Evolutionary conservation across 352 stramenopile species (phyloP).

Genomic region (Peronospora belbahrii): DNA sequence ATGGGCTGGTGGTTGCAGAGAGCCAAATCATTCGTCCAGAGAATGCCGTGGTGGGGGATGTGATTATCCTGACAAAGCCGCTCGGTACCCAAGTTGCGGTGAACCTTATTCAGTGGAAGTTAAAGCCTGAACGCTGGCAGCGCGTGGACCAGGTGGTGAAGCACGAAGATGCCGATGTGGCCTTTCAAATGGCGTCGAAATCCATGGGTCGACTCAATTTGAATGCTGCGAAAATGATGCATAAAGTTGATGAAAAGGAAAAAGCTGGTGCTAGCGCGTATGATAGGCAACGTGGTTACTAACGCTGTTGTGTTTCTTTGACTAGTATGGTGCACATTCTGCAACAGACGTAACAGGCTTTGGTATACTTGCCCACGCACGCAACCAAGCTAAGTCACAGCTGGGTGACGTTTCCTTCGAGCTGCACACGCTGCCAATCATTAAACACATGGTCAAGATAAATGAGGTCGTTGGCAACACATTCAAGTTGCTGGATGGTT

Average conservation of each 20-base stretch:
- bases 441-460: conserved; percentile 83
- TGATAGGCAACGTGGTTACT: background rate
- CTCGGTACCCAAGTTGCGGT: conserved; percentile 92
- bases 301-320: background rate
- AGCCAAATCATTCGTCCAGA: conserved; percentile 86
- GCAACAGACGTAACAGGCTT: conserved; percentile 96
- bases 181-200: conserved; percentile 88
- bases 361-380: conserved; percentile 89
- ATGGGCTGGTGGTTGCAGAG: conserved; percentile 23
- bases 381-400: conserved; percentile 92
- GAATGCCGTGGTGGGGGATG: conserved; percentile 82
- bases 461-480: conserved; percentile 87
- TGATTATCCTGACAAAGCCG: conserved; percentile 92
- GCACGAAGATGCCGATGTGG: conserved; percentile 64
- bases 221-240: conserved; percentile 87
- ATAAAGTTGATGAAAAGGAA: conserved; percentile 56
- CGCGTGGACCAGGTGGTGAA: conserved; percentile 67
- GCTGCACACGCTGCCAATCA: conserved; percentile 90
- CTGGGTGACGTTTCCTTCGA: conserved; percentile 82
- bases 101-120: conserved; percentile 90
- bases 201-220: conserved; percentile 92
- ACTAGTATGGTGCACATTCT: conserved; percentile 83
- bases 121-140: conserved; percentile 70
- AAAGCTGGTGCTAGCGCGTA: background rate
- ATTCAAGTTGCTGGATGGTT: conserved; percentile 88